Evolutionary conservation across 768 basidiomycete genomes (phyloP).

Genomic region (Clitopilus passeckerianus): DNA sequence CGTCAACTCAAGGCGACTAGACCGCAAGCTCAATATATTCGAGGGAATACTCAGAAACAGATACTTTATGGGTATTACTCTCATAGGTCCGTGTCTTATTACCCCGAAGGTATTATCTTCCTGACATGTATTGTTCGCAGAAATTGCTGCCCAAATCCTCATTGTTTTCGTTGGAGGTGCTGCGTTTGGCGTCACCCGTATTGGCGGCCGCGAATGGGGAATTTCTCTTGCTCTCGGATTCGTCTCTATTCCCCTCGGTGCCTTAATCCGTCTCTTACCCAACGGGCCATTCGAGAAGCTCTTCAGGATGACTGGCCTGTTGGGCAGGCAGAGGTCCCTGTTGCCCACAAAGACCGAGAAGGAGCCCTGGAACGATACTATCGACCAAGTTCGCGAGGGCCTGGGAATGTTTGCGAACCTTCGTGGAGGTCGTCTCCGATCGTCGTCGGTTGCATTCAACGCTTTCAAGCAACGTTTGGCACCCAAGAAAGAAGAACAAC

Average conservation of each 20-base stretch:
- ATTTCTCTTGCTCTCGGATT: conserved; percentile 86
- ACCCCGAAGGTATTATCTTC: neutral
- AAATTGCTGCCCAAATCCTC: conserved; percentile 80
- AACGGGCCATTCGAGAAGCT: conserved; percentile 68
- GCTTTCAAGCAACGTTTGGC: conserved; percentile 46
- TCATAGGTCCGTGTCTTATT: conserved; percentile 56
- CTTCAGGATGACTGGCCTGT: conserved; percentile 46
- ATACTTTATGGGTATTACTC: conserved; percentile 82
- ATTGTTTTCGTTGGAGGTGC: conserved; percentile 91
- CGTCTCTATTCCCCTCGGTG: conserved; percentile 86
- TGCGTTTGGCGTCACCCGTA: conserved; percentile 83
- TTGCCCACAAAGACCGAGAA: conserved; percentile 59
- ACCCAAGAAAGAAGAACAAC: conserved; percentile 45
- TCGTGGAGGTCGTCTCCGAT: conserved; percentile 84
- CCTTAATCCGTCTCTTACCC: conserved; percentile 74
- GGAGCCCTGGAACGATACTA: conserved; percentile 73
- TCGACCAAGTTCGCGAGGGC: conserved; percentile 82
- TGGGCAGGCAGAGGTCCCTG: conserved; percentile 60
- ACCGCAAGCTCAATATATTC: conserved; percentile 84
- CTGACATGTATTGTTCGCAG: conserved; percentile 30
- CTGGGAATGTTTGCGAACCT: conserved; percentile 76
- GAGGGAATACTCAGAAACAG: conserved; percentile 73
- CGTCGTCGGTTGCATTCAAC: conserved; percentile 82
- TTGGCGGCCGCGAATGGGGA: conserved; percentile 87
- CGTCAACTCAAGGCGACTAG: conserved; percentile 85